phyloP scores from a whole-genome alignment of 768 basidiomycete species.

The Peribolospora kevripleyi region DNA sequence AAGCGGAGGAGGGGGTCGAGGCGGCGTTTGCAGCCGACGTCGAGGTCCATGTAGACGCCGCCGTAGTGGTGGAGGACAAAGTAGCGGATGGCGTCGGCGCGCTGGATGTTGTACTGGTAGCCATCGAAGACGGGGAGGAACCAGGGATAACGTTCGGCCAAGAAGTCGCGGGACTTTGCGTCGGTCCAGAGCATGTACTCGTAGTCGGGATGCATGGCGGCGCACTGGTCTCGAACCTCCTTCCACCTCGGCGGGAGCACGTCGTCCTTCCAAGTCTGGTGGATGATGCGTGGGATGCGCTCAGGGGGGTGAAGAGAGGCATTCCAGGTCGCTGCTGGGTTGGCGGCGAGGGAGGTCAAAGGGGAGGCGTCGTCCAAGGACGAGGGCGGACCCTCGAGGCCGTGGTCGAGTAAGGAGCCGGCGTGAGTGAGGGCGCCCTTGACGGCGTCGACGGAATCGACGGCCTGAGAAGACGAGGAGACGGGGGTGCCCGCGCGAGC shows the following conservation, averaged over 20 bases:
- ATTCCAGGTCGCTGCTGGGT: neutral
- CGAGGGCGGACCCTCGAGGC: neutral
- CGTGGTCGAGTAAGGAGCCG: neutral
- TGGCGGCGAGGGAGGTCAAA: neutral
- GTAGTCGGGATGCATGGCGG: slow-evolving; percentile 84
- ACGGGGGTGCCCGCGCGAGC: slow-evolving; percentile 5
- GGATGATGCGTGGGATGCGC: slow-evolving; percentile 70
- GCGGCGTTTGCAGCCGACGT: slow-evolving; percentile 72
- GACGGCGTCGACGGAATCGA: neutral
- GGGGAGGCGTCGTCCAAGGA: slow-evolving; percentile 2
- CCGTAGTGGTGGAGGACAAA: slow-evolving; percentile 90
- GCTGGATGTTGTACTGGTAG: slow-evolving; percentile 30
- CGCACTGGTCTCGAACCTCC: slow-evolving; percentile 53
- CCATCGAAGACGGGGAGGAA: slow-evolving; percentile 81
- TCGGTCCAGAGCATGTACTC: slow-evolving; percentile 98
- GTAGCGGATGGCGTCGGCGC: slow-evolving; percentile 93
- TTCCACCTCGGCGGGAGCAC: slow-evolving; percentile 61
- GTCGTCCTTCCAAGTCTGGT: slow-evolving; percentile 96
- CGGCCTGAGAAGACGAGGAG: slow-evolving; percentile 3
- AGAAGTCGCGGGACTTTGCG: slow-evolving; percentile 64
- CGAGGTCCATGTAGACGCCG: slow-evolving; percentile 85
- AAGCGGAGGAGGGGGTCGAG: slow-evolving; percentile 65
- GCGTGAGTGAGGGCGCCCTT: neutral
- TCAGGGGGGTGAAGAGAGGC: slow-evolving; percentile 33
- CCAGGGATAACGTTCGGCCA: slow-evolving; percentile 66